Evolutionary conservation across 495 filamentous ascomycete genomes (phyloP).

Genomic region (Xylaria sp.): DNA sequence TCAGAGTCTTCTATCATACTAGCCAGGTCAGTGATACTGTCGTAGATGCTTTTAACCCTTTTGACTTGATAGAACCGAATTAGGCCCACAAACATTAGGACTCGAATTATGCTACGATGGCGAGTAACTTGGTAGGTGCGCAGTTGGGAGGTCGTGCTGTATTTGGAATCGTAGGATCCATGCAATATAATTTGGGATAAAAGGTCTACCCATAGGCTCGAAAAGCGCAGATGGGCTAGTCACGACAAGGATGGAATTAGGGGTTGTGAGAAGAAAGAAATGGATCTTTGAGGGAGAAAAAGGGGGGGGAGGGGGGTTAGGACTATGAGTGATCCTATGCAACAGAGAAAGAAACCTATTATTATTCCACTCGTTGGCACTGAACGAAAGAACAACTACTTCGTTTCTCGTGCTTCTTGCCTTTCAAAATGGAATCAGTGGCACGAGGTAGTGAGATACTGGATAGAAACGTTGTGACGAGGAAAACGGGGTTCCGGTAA

Average conservation of each 20-base stretch:
- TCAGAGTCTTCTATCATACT: neutral
- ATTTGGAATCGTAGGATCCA: neutral
- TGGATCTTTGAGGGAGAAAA: neutral
- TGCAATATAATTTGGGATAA: neutral
- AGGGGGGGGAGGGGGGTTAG: too few relatives aligned
- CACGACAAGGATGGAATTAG: neutral
- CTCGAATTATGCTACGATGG: neutral
- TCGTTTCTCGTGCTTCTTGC: neutral
- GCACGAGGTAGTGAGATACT: neutral
- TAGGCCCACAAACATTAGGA: neutral
- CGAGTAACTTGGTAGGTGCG: neutral
- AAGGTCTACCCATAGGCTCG: neutral
- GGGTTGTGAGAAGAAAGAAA: neutral
- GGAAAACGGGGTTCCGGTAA: neutral
- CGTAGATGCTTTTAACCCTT: neutral
- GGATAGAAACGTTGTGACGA: neutral
- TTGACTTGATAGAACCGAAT: neutral
- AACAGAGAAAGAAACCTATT: neutral
- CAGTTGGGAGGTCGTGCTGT: neutral
- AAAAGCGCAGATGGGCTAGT: neutral
- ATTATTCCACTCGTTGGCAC: neutral
- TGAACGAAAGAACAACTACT: neutral
- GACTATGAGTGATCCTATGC: neutral
- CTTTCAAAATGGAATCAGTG: neutral
- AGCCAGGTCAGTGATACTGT: neutral